These are phyloP conservation scores for Lithospermum erythrorhizon DNA, from an alignment of 257 asterid genomes.

Conservation along the genomic window DNA sequence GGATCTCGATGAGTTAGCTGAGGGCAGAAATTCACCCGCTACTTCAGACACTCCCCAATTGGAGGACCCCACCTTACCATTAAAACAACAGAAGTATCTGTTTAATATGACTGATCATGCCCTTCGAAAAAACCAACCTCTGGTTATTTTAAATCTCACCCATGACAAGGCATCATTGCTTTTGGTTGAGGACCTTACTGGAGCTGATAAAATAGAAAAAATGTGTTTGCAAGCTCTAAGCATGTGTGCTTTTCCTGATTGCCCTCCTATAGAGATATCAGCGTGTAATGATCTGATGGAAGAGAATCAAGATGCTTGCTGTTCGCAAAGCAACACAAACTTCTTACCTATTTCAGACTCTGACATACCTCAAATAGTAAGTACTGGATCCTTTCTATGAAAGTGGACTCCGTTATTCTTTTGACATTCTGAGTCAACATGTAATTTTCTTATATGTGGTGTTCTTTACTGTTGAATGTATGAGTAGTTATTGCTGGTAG, in stretches of 20 bases:
- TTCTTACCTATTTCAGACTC: slow-evolving; percentile 40
- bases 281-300: slow-evolving; percentile 21
- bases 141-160: slow-evolving; percentile 56
- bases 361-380: slow-evolving; percentile 67
- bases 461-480: not conserved
- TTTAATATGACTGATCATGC: slow-evolving; percentile 69
- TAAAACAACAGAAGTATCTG: slow-evolving; percentile 58
- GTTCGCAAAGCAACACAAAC: slow-evolving; percentile 29
- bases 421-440: not conserved
- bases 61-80: slow-evolving; percentile 37
- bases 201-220: slow-evolving; percentile 47
- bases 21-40: slow-evolving; percentile 13
- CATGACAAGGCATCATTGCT: slow-evolving; percentile 57
- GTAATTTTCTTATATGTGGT: not conserved
- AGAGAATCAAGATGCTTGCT: slow-evolving; percentile 30
- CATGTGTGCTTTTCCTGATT: slow-evolving; percentile 46
- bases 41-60: slow-evolving; percentile 11
- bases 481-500: not conserved
- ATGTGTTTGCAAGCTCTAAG: slow-evolving; percentile 61
- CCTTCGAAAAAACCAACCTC: slow-evolving; percentile 71
- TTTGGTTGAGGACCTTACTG: slow-evolving; percentile 44
- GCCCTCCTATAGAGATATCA: slow-evolving; percentile 29
- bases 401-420: not conserved
- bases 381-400: slow-evolving; percentile 15
- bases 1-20: slow-evolving; percentile 31